A percentile compares a stretch with the other conserved stretches of the same genome.
Evolutionary conservation across 2,329 filamentous ascomycete species (phyloP).

Genomic region (Aspergillus alliaceus): DNA sequence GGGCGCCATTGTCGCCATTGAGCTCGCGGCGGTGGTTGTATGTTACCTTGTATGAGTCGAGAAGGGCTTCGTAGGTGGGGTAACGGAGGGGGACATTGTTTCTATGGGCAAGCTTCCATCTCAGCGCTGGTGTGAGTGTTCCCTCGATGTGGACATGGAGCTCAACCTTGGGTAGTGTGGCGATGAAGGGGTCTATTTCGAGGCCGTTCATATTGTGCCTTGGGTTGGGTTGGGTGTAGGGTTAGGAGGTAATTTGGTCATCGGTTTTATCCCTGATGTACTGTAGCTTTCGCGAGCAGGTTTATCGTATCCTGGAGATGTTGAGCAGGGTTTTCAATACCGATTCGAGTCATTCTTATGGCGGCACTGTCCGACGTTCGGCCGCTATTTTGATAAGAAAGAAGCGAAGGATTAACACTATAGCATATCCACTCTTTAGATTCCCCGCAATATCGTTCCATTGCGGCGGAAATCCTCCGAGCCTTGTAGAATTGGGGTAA

Average conservation of each 20-base stretch:
- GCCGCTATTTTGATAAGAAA: not conserved
- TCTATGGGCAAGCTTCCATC: not conserved
- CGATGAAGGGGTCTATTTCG: not conserved
- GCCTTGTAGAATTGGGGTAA: not conserved
- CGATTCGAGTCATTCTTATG: not conserved
- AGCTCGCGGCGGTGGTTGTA: not conserved
- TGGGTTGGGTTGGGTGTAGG: not conserved
- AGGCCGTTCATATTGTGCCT: not conserved
- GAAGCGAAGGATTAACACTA: not conserved
- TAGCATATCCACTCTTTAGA: not conserved
- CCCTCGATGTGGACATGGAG: not conserved
- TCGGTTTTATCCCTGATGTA: not conserved
- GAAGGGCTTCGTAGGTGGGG: not conserved
- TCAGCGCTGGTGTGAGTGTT: not conserved
- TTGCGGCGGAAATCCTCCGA: not conserved
- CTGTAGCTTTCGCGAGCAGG: not conserved
- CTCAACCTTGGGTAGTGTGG: not conserved
- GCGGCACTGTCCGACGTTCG: not conserved
- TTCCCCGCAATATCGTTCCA: not conserved
- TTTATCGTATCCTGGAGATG: not conserved
- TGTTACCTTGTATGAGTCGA: not conserved
- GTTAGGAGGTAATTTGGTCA: not conserved
- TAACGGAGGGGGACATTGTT: not conserved
- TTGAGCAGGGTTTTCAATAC: not conserved
- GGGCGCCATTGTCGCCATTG: not conserved